Evolutionary conservation across 1,284 basidiomycete species (phyloP), one percentile per base, ranked within the genome.

Genomic region (Rhodotorula sp.): DNA sequence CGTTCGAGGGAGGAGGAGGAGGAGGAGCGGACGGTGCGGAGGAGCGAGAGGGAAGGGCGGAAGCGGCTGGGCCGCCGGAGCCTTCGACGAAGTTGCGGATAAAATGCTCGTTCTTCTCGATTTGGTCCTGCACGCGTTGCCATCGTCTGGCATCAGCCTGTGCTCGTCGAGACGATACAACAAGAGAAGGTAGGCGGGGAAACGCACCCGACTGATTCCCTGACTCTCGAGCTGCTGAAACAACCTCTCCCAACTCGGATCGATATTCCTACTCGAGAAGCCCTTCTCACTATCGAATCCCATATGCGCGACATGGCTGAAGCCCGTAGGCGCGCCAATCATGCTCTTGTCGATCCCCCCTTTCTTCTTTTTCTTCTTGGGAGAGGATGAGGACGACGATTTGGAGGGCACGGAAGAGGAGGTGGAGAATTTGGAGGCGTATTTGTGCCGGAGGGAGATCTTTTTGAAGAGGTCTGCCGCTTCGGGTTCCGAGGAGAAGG

Each of bases 291-390:
- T 80, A 75, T 95, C 90, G 80, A 90, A 97, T 31, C 94, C 94
- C 91, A 99, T 96, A 79, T 97, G 94, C 0, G 91, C 92, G 55
- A 96, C 86, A 78, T 98, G 94, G 73, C 87, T 86, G 83, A 97
- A 97, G 7, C 81, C 75, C 24, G 82, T 86, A 2, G 94, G 94
- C 0, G 85, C 89, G 18, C 91, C 92, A 65, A 97, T 97, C 84
- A 91, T 86, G 1, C 90, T 89, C 81, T 96, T 96, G 82, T 94
- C 88, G 70, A 95, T 89, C 79, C 87, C 89, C 59, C 88, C 86
- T 73, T 84, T 83, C 73, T 82, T 66, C 74, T 84, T 85, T 80
- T 88, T 87, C 80, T 88, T 87, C 46, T 65, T 66, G 31, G 67
- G 58, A 30, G 48, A 20, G 5, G 46, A 26, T 1, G 53, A 47